Evolutionary conservation across 768 basidiomycete genomes (phyloP), one percentile per base, ranked within the genome.

Genomic region (Chalciporus piperatus): DNA sequence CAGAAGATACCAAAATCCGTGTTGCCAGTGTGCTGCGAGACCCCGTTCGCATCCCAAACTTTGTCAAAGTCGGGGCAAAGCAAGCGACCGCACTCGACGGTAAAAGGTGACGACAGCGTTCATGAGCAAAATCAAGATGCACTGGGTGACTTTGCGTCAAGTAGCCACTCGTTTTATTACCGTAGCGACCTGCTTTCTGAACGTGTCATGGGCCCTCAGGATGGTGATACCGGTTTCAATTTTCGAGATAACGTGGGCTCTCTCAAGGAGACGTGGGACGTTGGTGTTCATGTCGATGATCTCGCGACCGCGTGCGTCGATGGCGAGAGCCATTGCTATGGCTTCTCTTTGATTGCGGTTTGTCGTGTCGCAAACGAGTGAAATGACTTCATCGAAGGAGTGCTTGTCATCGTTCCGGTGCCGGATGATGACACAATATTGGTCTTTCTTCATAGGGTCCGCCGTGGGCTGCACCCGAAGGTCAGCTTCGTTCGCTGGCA

Each of bases 401-500:
- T 98, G 97, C 60, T 95, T 96, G 69, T 99, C 97, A 68, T 97
- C 95, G 72, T 95, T 94, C n/a, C n/a, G n/a, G n/a, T n/a, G n/a
- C 94, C 94, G 98, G 5, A 98, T 70, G 23, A 96, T 76, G 51
- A 98, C 77, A 40, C 87, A 85, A 59, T 85, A 92, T 48, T 84
- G 79, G 58, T 92, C 89, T 55, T 84, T 85, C 73, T 80, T 78
- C 78, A 87, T 82, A 10, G 89, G 87, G 58, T 92, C 89, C 6
- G 81, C 83, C 1, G 87, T 84, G 9, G 86, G 82, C 61, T 92
- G 86, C 12, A 84, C 70, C 10, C 85, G 81, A 11, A 92, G 76
- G 50, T 87, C 86, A 0, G 80, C 80, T 62, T 89, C 87, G 51
- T 78, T 80, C 0, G 70, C 57, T 0, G 89, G 89, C 1, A 85